Base-by-base conservation (phyloP, 2,329 filamentous ascomycete species). In the Arthroderma uncinatum region DNA sequence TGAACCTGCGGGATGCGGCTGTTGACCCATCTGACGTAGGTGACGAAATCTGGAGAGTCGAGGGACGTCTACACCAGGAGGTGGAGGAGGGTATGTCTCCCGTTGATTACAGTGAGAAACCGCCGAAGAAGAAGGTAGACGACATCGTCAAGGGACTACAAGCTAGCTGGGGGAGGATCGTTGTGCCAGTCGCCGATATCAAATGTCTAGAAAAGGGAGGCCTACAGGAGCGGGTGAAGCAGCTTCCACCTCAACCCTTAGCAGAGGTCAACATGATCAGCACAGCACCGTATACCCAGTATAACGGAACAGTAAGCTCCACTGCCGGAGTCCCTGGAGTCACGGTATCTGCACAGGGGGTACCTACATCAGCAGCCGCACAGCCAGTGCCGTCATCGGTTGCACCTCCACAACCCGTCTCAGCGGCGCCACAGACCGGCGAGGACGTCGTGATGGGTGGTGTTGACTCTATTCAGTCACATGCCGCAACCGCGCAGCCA, bases 191-290 rank as follows among this genome's bases (percentile, higher is more conserved):
- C 55, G 80, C 83, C 53, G 78, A 81, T 23, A 78, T 92, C 6
- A 78, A 81, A 37, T 84, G 88, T 48, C 79, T 94, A 44, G 83
- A 93, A 65, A 86, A 87, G 65, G 90, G 89, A 53, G 89, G 89
- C 1, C 81, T 82, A 34, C 74, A 89, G 70, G 82, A 89, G 56
- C 74, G 71, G 59, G 68, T 70, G 10, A 68, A 71, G 0, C 68
- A 58, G 39, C 37, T 53, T 12, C 53, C 44, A 4, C 44, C 44
- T 48, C 44, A 25, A 14, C 44, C 16, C 23, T 10, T 16, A 48
- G 10, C 44, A 48, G 44, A 25, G 14, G 44, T 21, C 44, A 28
- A 48, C 44, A 28, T 48, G 23, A 25, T 30, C 4, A 25, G 12
- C 44, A 48, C 44, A 30, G 23, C 23, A 30, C 44, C 10, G 3